A percentile compares a stretch with the other conserved stretches of the same genome.
phyloP scores from a whole-genome alignment of 148 eudicot genomes.

The Silene uniflora region DNA sequence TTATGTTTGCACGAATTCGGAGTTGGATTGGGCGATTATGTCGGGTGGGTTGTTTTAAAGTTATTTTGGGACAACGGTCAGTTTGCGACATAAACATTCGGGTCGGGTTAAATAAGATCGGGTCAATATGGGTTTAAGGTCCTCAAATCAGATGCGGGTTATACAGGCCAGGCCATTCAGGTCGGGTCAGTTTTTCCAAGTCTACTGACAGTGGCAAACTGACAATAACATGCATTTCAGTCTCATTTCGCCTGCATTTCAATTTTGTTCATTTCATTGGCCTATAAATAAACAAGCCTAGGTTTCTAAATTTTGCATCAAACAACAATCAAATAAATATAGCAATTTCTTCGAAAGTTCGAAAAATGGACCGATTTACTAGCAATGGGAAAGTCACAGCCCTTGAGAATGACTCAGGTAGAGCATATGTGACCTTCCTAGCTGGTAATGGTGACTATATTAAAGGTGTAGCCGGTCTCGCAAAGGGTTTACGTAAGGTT shows the following conservation, averaged over 20 bases:
- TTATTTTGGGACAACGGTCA: too few relatives aligned
- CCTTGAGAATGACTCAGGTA: not conserved
- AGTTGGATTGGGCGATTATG: too few relatives aligned
- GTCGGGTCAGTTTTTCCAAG: too few relatives aligned
- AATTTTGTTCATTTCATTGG: not conserved
- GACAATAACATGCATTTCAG: not conserved
- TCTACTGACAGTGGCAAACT: too few relatives aligned
- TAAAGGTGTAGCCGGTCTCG: constrained; percentile 42
- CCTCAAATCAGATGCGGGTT: too few relatives aligned
- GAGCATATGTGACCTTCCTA: constrained; percentile 47
- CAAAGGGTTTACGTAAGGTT: constrained; percentile 43
- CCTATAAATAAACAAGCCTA: not conserved
- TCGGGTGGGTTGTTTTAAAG: too few relatives aligned
- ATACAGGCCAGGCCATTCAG: too few relatives aligned
- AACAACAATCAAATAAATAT: not conserved
- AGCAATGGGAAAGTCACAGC: not conserved
- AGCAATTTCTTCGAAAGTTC: not conserved
- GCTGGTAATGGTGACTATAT: constrained; percentile 44
- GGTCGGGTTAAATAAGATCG: too few relatives aligned
- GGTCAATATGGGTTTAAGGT: too few relatives aligned
- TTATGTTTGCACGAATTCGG: too few relatives aligned
- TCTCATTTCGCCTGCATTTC: not conserved
- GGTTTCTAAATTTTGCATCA: not conserved
- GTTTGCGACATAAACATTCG: too few relatives aligned
- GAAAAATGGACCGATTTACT: not conserved